A percentile compares a stretch with the other conserved stretches of the same genome.
These are phyloP conservation scores for Ophiosphaerella narmari DNA, from an alignment of 2,329 filamentous ascomycete species.

Conservation along the genomic window DNA sequence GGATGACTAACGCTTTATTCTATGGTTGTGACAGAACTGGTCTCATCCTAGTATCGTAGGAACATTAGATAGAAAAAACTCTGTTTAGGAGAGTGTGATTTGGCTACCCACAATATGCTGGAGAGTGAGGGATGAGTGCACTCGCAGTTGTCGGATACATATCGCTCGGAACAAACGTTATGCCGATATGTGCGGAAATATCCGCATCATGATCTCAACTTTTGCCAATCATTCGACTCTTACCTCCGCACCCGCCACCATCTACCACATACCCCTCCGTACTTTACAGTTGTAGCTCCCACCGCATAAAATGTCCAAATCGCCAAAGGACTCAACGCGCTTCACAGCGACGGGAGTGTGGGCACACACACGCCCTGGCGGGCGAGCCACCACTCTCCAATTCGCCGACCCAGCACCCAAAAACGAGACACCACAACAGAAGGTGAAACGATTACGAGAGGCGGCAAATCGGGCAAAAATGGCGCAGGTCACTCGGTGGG, in stretches of 20 bases:
- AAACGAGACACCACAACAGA: constrained; percentile 59
- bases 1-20: constrained; percentile 3
- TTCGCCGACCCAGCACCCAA: constrained; percentile 48
- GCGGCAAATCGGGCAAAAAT: constrained; percentile 54
- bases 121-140: background rate
- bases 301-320: constrained; percentile 60
- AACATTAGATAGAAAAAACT: background rate
- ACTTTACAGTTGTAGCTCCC: constrained; percentile 4
- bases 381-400: constrained; percentile 47
- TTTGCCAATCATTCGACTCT: constrained; percentile 40
- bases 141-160: background rate
- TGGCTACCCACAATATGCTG: background rate
- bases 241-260: constrained; percentile 19
- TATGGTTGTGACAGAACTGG: background rate
- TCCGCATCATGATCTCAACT: constrained; percentile 39
- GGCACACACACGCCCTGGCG: constrained; percentile 65
- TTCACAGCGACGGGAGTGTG: constrained; percentile 74
- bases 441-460: constrained; percentile 57
- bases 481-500: constrained; percentile 58
- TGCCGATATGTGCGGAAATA: constrained; percentile 26
- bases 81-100: background rate
- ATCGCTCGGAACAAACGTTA: constrained; percentile 9
- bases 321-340: constrained; percentile 78
- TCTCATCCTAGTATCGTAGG: background rate
- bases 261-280: constrained; percentile 9